These are phyloP conservation scores for Peziza echinospora DNA, from an alignment of 495 filamentous ascomycete genomes.

Conservation along the genomic window DNA sequence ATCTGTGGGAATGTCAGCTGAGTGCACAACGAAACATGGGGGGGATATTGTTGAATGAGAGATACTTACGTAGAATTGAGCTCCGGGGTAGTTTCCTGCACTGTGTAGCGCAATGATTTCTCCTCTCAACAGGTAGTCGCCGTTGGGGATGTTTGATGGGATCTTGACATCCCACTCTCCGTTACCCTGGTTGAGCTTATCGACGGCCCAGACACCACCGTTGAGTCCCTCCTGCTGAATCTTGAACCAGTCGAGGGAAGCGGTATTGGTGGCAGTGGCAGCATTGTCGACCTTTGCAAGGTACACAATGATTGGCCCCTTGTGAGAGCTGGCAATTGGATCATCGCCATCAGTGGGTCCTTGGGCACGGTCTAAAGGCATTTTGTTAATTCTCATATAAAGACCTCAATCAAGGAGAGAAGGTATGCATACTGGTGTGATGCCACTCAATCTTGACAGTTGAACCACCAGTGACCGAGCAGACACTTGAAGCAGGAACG, in stretches of 20 bases:
- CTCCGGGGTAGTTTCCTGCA: constrained; percentile 30
- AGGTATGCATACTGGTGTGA: no score
- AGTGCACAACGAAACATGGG: no score
- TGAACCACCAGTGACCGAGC: constrained; percentile 7
- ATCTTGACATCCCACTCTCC: constrained; percentile 9
- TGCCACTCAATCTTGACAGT: constrained; percentile 13
- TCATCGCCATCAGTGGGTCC: constrained; percentile 5
- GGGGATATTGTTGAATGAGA: no score
- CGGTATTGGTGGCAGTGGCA: constrained; percentile 22
- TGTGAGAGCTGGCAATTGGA: constrained; percentile 21
- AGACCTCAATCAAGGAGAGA: no score
- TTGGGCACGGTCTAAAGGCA: no score
- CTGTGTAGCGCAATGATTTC: constrained; percentile 55
- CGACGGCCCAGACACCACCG: constrained; percentile 31
- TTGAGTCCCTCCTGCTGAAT: constrained; percentile 30
- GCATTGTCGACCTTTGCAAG: constrained; percentile 34
- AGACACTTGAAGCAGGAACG: constrained; percentile 7
- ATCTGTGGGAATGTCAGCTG: no score
- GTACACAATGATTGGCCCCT: constrained; percentile 30
- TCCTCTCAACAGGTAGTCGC: constrained; percentile 48
- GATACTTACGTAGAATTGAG: constrained; percentile 55
- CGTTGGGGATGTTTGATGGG: constrained; percentile 28
- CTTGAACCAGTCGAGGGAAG: constrained; percentile 30
- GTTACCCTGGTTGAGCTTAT: constrained; percentile 21
- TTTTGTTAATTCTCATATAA: no score